Evolutionary conservation across 179 eudicot genomes (phyloP), one percentile per base, ranked within the genome.

Genomic region (Pouteria campechiana): DNA sequence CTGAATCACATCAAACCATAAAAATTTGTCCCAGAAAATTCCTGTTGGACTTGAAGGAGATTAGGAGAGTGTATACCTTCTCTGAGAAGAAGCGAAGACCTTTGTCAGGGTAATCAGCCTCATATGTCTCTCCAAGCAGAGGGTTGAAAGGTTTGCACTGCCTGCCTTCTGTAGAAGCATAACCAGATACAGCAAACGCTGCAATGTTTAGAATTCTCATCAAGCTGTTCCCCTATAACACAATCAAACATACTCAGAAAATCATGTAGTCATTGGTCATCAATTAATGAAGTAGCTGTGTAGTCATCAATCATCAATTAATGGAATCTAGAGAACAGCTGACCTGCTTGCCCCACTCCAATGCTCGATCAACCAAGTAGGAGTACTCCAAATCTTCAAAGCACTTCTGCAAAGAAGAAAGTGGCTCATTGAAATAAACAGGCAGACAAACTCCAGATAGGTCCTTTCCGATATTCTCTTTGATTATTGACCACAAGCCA

Each of bases 131-230:
- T 41, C 98, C 98, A 6, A 90, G 93, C 19, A 90, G 86, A 55
- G 98, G 98, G 62, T 90, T 90, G 64, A 90, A 90, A 34, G 98
- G 98, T 63, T 90, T 90, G 81, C 98, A 90, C 47, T 85, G 95
- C 37, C 95, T 83, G 57, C 98, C 98, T 67, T 90, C 98, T 17
- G 95, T 90, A 37, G 98, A 90, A 46, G 98, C 93, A 81, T 90
- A 90, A 46, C 95, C 78, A 49, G 98, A 90, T 41, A 81, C 98
- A 7, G 98, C 95, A 72, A 90, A 90, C 32, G 95, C 95, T 51
- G 98, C 97, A 55, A 89, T 58, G 39, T 79, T 79, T 63, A 89
- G 61, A 48, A 89, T 76, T 66, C 95, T 78, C 97, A 85, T 89
- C 81, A 89, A 68, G 61, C 78, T 82, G 48, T 85, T 74, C 19